phyloP scores from a whole-genome alignment of 495 filamentous ascomycete species.

The Penicillium silybi region DNA sequence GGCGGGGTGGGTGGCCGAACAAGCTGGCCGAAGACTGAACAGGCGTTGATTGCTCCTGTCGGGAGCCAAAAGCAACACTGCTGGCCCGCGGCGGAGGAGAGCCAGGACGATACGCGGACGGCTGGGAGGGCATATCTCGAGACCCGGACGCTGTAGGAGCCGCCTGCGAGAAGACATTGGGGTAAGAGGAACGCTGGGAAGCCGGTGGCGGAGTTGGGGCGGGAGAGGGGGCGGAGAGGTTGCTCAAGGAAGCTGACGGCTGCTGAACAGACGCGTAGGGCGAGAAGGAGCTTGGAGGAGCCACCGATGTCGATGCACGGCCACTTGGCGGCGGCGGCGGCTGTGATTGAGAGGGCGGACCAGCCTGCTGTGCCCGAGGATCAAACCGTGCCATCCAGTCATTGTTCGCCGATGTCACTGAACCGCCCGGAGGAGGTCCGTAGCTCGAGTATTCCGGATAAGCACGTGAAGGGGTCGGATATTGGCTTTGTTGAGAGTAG shows the following conservation, averaged over 20 bases:
- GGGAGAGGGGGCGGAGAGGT: constrained; percentile 32
- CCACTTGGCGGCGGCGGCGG: constrained; percentile 21
- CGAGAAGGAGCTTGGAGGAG: constrained; percentile 28
- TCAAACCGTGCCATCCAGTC: constrained; percentile 49
- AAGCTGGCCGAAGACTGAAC: constrained; percentile 31
- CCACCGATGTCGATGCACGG: constrained; percentile 20
- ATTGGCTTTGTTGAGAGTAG: constrained; percentile 29
- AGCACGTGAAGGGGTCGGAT: constrained; percentile 28
- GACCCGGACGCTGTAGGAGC: constrained; percentile 24
- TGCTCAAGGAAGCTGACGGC: constrained; percentile 21
- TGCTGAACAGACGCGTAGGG: constrained; percentile 30
- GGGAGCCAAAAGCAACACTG: constrained; percentile 29
- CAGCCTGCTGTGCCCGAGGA: constrained; percentile 35
- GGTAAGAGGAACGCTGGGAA: constrained; percentile 35
- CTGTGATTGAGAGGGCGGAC: constrained; percentile 22
- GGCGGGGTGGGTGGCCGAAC: constrained; percentile 32
- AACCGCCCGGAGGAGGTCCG: constrained; percentile 18
- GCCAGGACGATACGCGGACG: constrained; percentile 27
- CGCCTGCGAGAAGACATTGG: constrained; percentile 30
- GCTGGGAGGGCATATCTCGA: constrained; percentile 31
- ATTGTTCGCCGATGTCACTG: constrained; percentile 30
- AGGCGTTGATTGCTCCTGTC: constrained; percentile 32
- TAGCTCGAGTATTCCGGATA: constrained; percentile 39
- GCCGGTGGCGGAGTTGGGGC: constrained; percentile 39
- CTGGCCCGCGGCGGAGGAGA: constrained; percentile 36